phyloP scores from a whole-genome alignment of 176 grass and related monocot species.

The Rhynchospora breviuscula region DNA sequence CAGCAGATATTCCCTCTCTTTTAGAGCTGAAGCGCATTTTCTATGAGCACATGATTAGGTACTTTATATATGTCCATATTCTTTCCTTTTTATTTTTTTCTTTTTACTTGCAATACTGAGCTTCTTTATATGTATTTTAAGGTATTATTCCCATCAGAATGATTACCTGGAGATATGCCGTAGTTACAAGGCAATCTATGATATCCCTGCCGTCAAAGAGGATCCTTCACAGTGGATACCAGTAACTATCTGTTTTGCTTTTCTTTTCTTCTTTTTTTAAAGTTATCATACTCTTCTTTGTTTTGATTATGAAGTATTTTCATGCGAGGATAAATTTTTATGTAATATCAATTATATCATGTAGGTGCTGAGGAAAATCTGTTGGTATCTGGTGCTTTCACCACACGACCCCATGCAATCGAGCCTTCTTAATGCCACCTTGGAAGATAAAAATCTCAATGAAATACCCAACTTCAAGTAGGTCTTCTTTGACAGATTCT shows the following conservation, averaged over 20 bases:
- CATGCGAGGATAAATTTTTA: neutral
- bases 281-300: neutral
- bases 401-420: constrained; percentile 95
- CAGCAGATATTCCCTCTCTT: constrained; percentile 72
- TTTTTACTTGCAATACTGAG: neutral
- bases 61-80: constrained; percentile 15
- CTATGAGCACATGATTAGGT: constrained; percentile 91
- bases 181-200: constrained; percentile 91
- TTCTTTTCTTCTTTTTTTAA: neutral
- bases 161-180: constrained; percentile 93
- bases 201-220: constrained; percentile 83
- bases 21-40: constrained; percentile 87
- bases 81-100: neutral
- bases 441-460: constrained; percentile 90
- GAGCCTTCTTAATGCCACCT: constrained; percentile 79
- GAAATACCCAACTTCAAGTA: constrained; percentile 88
- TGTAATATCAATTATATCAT: constrained; percentile 1
- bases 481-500: neutral
- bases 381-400: constrained; percentile 78
- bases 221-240: constrained; percentile 76
- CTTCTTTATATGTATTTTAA: constrained; percentile 23
- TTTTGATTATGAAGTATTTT: constrained; percentile 2
- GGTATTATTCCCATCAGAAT: constrained; percentile 79
- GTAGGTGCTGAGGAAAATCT: constrained; percentile 93
- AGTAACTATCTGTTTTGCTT: constrained; percentile 33